Evolutionary conservation across 73 alveolate genomes (phyloP).

Genomic region (Paramecium caudatum): DNA sequence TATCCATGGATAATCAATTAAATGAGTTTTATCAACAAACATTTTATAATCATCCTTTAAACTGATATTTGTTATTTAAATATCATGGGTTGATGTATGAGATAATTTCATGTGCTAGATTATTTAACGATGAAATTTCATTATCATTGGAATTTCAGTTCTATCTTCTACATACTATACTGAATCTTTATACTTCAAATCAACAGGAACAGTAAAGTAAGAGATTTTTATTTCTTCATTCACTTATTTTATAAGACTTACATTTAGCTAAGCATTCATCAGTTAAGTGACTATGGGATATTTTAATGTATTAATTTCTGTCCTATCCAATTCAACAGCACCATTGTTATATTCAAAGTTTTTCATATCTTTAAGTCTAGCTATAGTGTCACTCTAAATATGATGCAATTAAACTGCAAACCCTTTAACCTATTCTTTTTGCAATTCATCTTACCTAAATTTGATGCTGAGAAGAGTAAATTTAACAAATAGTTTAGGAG

Average conservation of each 20-base stretch:
- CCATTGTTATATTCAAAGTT: background rate
- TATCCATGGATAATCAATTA: conserved; percentile 21
- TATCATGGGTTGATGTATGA: background rate
- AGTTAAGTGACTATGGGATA: background rate
- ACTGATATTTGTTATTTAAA: background rate
- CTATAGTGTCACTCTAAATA: background rate
- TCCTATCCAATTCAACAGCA: conserved; percentile 3
- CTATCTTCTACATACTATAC: background rate
- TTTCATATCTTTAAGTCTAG: background rate
- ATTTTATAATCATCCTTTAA: background rate
- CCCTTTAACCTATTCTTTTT: background rate
- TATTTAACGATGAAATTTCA: too few relatives aligned
- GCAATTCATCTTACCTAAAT: background rate
- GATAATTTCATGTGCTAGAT: conserved; percentile 2
- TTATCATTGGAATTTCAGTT: too few relatives aligned
- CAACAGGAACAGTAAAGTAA: background rate
- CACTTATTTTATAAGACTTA: background rate
- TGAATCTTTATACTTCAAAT: background rate
- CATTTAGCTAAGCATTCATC: background rate
- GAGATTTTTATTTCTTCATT: background rate
- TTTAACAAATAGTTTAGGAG: background rate
- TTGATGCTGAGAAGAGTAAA: background rate
- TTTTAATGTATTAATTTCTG: background rate
- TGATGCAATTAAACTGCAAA: conserved; percentile 26
- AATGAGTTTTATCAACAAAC: background rate